These are phyloP conservation scores for Xerocomus potaroensis DNA, from an alignment of 768 basidiomycete species.

Conservation along the genomic window DNA sequence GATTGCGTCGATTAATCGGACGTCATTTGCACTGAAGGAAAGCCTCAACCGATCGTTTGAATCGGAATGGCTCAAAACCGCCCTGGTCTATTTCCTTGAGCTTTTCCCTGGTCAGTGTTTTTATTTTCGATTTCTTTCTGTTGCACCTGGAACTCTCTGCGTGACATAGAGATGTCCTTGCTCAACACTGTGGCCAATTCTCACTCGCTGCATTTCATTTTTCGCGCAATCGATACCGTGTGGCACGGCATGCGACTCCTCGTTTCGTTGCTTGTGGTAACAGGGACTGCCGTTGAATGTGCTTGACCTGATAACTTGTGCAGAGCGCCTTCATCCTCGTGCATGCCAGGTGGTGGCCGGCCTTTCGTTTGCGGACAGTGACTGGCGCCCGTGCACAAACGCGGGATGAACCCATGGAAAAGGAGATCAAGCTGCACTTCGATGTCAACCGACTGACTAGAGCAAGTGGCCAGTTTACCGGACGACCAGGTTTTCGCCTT, in stretches of 20 bases:
- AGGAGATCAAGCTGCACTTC: constrained; percentile 8
- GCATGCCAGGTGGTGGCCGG: constrained; percentile 23
- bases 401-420: background rate
- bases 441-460: constrained; percentile 2
- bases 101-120: constrained; percentile 23
- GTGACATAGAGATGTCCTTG: constrained; percentile 9
- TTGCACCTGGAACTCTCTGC: background rate
- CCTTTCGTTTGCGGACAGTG: background rate
- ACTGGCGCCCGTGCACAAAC: background rate
- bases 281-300: constrained; percentile 1
- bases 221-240: constrained; percentile 22
- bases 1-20: constrained; percentile 45
- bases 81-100: constrained; percentile 10
- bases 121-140: background rate
- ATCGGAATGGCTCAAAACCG: constrained; percentile 22
- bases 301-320: constrained; percentile 3
- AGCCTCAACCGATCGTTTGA: constrained; percentile 20
- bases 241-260: constrained; percentile 31
- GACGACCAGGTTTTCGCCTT: constrained; percentile 15
- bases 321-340: constrained; percentile 37
- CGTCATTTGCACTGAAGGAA: constrained; percentile 31
- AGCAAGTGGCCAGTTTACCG: background rate
- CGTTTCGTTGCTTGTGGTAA: constrained; percentile 43
- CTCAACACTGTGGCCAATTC: constrained; percentile 17
- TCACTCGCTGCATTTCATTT: constrained; percentile 25